These are phyloP conservation scores for Cryphonectria parasitica DNA, from an alignment of 2,329 filamentous ascomycete genomes.

Conservation along the genomic window DNA sequence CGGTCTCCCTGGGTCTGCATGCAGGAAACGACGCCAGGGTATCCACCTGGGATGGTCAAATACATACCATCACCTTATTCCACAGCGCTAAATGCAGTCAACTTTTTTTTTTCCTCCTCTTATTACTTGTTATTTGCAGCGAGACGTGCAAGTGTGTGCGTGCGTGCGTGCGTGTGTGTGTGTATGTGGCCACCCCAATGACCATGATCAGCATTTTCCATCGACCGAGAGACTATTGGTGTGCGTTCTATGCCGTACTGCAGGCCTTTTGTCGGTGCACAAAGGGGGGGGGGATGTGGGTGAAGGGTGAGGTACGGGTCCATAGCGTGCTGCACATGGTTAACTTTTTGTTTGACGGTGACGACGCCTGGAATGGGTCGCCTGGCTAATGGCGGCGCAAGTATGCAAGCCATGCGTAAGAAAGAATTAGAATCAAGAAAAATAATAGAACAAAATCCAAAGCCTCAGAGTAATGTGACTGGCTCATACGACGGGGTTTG, in stretches of 20 bases:
- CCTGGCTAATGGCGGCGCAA: neutral
- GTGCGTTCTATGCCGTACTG: neutral
- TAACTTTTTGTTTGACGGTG: neutral
- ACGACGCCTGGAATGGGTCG: conserved; percentile 11
- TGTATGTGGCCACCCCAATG: neutral
- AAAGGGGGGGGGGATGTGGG: too few species aligned
- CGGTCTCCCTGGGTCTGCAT: conserved; percentile 21
- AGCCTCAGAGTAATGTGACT: conserved; percentile 8
- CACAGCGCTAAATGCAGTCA: conserved; percentile 3
- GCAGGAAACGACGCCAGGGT: conserved; percentile 21
- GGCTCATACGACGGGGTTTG: neutral
- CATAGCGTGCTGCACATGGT: neutral
- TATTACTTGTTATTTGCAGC: neutral
- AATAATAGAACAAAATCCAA: neutral
- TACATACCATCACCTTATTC: conserved; percentile 1
- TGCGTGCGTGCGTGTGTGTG: neutral
- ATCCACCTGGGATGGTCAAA: conserved; percentile 16
- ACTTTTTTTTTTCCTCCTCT: neutral
- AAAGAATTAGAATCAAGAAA: neutral
- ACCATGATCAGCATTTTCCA: neutral
- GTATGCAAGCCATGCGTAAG: neutral
- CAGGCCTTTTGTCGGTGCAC: neutral
- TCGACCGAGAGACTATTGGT: neutral
- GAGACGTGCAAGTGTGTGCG: too few species aligned
- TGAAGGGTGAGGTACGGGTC: neutral